Evolutionary conservation across 2,329 filamentous ascomycete genomes (phyloP), one percentile per base, ranked within the genome.

Genomic region (Neonectria hederae): DNA sequence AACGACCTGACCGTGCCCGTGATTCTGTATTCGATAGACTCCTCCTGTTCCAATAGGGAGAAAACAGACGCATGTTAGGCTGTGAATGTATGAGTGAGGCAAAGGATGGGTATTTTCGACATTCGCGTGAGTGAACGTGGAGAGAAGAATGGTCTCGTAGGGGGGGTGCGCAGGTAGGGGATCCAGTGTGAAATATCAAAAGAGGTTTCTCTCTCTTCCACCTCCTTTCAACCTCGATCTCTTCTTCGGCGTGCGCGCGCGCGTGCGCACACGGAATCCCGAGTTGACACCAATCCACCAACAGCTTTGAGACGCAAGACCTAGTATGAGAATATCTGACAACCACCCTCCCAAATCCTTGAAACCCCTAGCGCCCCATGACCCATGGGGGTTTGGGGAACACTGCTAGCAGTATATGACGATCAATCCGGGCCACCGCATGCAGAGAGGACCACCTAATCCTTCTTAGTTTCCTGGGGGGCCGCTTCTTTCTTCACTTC

Each of bases 391-490:
- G 63, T 63, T 59, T 63, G 65, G 71, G 62, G 70, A 72, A 71
- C 62, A 65, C 59, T 59, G 62, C 65, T 53, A 65, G 62, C 56
- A 65, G 65, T 62, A 68, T 65, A 61, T 49, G 59, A 66, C 51
- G 57, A 65, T 63, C 67, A 65, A 65, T 63, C 60, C 64, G 52
- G 63, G 65, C 52, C 57, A 66, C 61, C 61, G 49, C 63, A 63
- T 63, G 56, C 58, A 55, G 58, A 59, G 63, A 77, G 54, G 63
- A 74, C 64, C 70, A 71, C 76, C 76, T 79, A 80, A 67, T 77
- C 78, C 76, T 79, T 75, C 72, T 78, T 79, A 64, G 58, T 74
- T 67, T 76, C 76, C 69, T 72, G 70, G 35, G 70, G 26, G 58
- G 59, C 61, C 59, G 66, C 63, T 52, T 74, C 71, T 63, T 72